phyloP scores from a whole-genome alignment of 208 protist species.

The Herpetomonas samuelpessoai region DNA sequence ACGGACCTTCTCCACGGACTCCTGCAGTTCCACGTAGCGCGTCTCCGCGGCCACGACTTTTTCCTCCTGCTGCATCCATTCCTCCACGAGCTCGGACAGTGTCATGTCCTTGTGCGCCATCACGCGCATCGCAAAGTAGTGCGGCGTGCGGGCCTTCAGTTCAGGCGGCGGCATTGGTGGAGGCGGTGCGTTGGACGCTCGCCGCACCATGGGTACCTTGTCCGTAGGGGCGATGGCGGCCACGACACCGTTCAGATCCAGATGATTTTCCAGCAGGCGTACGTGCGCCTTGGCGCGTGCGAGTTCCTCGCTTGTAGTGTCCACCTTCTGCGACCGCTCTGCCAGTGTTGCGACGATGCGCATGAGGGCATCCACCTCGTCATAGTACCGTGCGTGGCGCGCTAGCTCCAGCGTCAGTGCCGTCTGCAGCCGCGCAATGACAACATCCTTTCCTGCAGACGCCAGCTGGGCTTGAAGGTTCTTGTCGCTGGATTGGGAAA shows the following conservation, averaged over 20 bases:
- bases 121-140: constrained; percentile 73
- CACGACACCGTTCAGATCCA: constrained; percentile 59
- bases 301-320: constrained; percentile 32
- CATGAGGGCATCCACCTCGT: constrained; percentile 65
- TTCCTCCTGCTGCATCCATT: constrained; percentile 60
- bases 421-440: constrained; percentile 47
- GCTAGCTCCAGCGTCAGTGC: constrained; percentile 41
- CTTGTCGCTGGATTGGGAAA: constrained; percentile 25
- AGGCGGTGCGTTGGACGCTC: constrained; percentile 8
- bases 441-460: constrained; percentile 33
- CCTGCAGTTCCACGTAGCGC: constrained; percentile 33
- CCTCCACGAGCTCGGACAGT: constrained; percentile 74
- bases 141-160: constrained; percentile 33
- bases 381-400: constrained; percentile 28
- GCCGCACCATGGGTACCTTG: neutral
- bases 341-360: constrained; percentile 59
- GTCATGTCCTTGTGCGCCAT: constrained; percentile 75
- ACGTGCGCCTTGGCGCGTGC: constrained; percentile 52
- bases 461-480: constrained; percentile 45
- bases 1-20: constrained; percentile 30
- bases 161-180: constrained; percentile 13
- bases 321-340: constrained; percentile 35
- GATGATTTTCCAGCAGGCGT: constrained; percentile 56
- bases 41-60: constrained; percentile 37
- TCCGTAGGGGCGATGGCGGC: constrained; percentile 25